Percentiles rank a stretch among this genome's conserved stretches.
Conservation (phyloP, 495 filamentous ascomycete species). For the Hyaloscypha bicolor region DNA sequence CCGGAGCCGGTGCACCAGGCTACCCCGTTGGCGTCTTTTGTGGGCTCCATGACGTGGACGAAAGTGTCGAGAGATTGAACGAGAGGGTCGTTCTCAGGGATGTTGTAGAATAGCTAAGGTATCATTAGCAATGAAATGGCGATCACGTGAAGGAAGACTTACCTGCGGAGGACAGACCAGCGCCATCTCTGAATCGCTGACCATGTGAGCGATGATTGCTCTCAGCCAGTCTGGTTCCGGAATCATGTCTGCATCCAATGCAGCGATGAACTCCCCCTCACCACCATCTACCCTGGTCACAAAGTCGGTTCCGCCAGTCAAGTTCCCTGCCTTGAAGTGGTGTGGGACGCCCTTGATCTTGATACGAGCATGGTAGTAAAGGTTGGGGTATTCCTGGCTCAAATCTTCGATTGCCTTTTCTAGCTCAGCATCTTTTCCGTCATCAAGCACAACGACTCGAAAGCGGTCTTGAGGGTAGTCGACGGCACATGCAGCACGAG, state of each 20-base stretch:
- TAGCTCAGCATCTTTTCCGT: constrained; percentile 43
- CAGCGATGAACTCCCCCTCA: constrained; percentile 50
- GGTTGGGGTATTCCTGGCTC: constrained; percentile 37
- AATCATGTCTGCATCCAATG: constrained; percentile 61
- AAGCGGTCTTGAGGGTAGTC: constrained; percentile 54
- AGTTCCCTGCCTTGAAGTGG: constrained; percentile 59
- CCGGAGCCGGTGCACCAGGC: constrained; percentile 59
- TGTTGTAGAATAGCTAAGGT: constrained; percentile 51
- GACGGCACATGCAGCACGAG: constrained; percentile 46
- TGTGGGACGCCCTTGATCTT: constrained; percentile 47
- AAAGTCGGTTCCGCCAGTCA: constrained; percentile 50
- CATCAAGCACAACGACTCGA: constrained; percentile 55
- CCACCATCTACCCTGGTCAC: constrained; percentile 41
- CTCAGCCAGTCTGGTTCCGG: constrained; percentile 56
- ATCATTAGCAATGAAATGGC: neutral
- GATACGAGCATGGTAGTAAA: constrained; percentile 49
- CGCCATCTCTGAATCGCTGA: constrained; percentile 49
- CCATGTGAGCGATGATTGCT: constrained; percentile 48
- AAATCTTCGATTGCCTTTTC: constrained; percentile 36
- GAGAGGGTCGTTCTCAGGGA: constrained; percentile 51
- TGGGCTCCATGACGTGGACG: constrained; percentile 51
- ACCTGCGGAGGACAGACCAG: constrained; percentile 53
- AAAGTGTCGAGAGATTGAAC: constrained; percentile 50
- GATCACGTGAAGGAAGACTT: neutral
- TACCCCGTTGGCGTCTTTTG: constrained; percentile 50